Percentiles rank a stretch among this genome's conserved stretches.
Conservation (phyloP, 2,329 filamentous ascomycete genomes). For the Pseudogymnoascus sp. region DNA sequence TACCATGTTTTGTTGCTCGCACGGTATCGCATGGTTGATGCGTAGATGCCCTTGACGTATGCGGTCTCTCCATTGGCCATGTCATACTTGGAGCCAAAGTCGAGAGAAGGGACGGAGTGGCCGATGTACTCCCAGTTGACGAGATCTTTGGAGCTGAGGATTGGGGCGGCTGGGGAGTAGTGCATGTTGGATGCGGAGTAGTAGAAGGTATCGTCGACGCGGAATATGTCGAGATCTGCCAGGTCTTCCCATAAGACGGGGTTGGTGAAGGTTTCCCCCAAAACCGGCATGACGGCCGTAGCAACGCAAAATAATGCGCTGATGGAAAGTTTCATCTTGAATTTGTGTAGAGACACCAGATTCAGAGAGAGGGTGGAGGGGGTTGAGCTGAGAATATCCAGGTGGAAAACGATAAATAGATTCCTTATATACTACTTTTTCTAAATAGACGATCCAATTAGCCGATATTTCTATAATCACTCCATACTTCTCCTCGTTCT, state of each 20-base stretch:
- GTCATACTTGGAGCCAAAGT: slow-evolving; percentile 43
- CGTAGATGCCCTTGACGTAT: slow-evolving; percentile 50
- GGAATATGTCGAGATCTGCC: slow-evolving; percentile 46
- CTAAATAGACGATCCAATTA: background rate
- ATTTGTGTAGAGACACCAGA: background rate
- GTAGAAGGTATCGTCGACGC: slow-evolving; percentile 40
- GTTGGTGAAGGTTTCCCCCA: slow-evolving; percentile 33
- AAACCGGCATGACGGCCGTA: background rate
- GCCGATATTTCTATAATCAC: background rate
- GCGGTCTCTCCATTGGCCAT: slow-evolving; percentile 35
- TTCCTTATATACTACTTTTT: background rate
- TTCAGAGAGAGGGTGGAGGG: background rate
- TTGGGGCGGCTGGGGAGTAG: slow-evolving; percentile 42
- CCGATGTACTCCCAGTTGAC: slow-evolving; percentile 42
- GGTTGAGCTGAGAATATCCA: background rate
- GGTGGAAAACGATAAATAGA: background rate
- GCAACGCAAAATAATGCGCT: background rate
- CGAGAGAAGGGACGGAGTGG: slow-evolving; percentile 38
- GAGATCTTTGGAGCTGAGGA: slow-evolving; percentile 48
- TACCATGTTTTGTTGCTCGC: slow-evolving; percentile 42
- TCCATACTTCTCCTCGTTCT: background rate
- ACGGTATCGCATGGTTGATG: slow-evolving; percentile 45
- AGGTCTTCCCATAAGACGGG: slow-evolving; percentile 48
- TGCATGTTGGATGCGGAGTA: slow-evolving; percentile 39
- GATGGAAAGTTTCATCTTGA: background rate